These are phyloP conservation scores for Leucocoprinus birnbaumii DNA, from an alignment of 768 basidiomycete genomes.

Conservation along the genomic window DNA sequence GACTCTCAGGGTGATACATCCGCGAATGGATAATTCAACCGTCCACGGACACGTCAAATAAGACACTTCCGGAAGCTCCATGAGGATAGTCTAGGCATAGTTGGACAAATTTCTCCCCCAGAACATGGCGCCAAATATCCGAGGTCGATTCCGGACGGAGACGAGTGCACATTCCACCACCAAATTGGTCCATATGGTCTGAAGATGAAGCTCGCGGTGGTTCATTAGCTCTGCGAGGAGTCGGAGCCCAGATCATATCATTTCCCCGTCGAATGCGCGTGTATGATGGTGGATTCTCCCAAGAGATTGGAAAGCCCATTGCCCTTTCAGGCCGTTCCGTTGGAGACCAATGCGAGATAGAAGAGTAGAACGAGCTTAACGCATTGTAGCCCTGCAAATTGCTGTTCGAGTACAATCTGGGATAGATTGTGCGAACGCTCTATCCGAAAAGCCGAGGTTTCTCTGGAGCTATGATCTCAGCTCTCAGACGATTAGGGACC, in stretches of 20 bases:
- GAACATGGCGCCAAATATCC: neutral
- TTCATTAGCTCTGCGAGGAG: neutral
- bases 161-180: neutral
- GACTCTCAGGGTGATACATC: constrained; percentile 6
- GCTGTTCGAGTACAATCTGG: constrained; percentile 3
- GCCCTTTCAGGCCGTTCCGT: neutral
- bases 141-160: neutral
- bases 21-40: constrained; percentile 7
- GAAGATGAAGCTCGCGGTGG: too few relatives aligned
- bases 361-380: neutral
- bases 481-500: constrained; percentile 1
- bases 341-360: neutral
- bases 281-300: neutral
- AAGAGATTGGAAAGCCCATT: constrained; percentile 8
- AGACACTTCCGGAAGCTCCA: constrained; percentile 10
- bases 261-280: neutral
- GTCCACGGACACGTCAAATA: constrained; percentile 4
- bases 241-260: neutral
- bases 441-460: neutral
- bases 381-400: neutral
- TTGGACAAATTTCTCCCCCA: constrained; percentile 1
- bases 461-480: neutral
- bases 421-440: constrained; percentile 5
- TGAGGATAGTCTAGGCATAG: constrained; percentile 5
- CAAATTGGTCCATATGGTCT: neutral